phyloP scores from a whole-genome alignment of 148 eudicot species.

The Bassia scoparia region DNA sequence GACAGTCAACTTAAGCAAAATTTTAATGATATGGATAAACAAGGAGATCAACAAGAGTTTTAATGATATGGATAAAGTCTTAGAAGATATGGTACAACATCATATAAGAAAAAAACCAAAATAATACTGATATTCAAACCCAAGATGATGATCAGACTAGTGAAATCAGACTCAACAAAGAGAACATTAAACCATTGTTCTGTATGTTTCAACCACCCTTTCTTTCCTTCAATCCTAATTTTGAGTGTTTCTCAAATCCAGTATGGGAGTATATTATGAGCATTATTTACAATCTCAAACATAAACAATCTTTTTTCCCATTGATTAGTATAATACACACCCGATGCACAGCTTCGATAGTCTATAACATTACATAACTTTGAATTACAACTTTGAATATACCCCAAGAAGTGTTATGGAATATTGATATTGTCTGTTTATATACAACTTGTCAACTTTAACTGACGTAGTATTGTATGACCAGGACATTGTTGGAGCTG shows the following conservation, averaged over 20 bases:
- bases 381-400: too few species aligned
- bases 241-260: not conserved
- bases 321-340: too few species aligned
- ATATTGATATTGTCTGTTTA: too few species aligned
- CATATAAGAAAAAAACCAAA: constrained; percentile 9
- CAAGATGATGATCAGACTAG: constrained; percentile 4
- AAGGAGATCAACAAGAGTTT: constrained; percentile 23
- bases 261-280: not conserved
- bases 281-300: too few species aligned
- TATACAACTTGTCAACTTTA: too few species aligned
- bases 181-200: constrained; percentile 30
- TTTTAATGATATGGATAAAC: too few species aligned
- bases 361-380: too few species aligned
- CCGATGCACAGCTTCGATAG: too few species aligned
- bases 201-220: constrained; percentile 18
- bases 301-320: too few species aligned
- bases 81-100: constrained; percentile 26
- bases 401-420: too few species aligned
- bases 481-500: constrained; percentile 35
- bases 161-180: constrained; percentile 20
- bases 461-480: too few species aligned
- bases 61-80: constrained; percentile 21
- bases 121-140: too few species aligned
- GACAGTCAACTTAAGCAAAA: constrained; percentile 27
- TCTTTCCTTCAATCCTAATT: not conserved